phyloP scores from a whole-genome alignment of 495 filamentous ascomycete species.

The Jackrogersella minutella region DNA sequence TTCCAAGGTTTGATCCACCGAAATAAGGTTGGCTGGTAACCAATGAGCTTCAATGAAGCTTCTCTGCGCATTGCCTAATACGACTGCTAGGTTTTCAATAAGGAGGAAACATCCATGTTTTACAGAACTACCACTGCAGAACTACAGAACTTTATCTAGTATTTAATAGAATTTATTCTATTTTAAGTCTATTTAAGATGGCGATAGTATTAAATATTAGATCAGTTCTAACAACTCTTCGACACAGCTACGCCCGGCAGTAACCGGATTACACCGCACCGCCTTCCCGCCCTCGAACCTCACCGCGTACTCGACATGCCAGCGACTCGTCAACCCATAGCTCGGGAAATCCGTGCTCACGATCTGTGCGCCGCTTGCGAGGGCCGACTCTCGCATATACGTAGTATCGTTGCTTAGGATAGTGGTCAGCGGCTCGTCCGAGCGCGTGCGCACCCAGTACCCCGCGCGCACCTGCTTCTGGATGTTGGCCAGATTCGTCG shows the following conservation, averaged over 20 bases:
- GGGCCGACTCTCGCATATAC: conserved; percentile 18
- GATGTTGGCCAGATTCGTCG: conserved; percentile 31
- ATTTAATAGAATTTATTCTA: no score
- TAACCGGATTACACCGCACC: conserved; percentile 30
- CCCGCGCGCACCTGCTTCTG: conserved; percentile 41
- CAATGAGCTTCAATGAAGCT: no score
- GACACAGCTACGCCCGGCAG: not conserved
- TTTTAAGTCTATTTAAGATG: not conserved
- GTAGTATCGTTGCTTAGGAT: conserved; percentile 28
- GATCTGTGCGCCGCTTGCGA: conserved; percentile 33
- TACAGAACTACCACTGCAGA: no score
- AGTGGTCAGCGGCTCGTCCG: conserved; percentile 40
- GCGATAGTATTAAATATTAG: not conserved
- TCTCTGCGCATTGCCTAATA: no score
- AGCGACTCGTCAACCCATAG: conserved; percentile 27
- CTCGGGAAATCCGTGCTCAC: conserved; percentile 33
- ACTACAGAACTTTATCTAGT: no score
- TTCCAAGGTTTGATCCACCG: no score
- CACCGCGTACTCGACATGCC: conserved; percentile 26
- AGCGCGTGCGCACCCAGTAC: conserved; percentile 45
- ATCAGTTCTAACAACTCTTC: conserved; percentile 15
- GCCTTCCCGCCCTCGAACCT: conserved; percentile 23
- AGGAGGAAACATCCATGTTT: no score
- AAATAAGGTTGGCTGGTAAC: no score
- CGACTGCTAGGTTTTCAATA: no score